phyloP scores from a whole-genome alignment of 1,139 yeast species.

The Pneumocystis carinii region DNA sequence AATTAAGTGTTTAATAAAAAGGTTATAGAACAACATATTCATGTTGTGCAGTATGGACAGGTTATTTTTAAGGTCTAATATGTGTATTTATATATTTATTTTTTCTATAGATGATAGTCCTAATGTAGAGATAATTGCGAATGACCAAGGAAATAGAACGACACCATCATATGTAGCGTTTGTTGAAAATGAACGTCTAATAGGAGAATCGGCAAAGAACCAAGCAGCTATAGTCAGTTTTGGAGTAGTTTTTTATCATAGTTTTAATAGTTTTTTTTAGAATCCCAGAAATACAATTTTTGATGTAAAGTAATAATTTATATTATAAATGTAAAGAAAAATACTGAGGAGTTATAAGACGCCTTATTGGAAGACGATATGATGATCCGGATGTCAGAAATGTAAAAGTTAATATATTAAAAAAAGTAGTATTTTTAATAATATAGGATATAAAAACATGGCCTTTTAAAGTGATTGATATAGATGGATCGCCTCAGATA shows the following conservation, averaged over 20 bases:
- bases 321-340: background rate
- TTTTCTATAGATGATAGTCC: slow-evolving; percentile 48
- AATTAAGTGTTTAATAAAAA: background rate
- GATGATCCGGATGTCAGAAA: slow-evolving; percentile 83
- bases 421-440: background rate
- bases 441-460: slow-evolving; percentile 70
- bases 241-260: background rate
- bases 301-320: slow-evolving; percentile 49
- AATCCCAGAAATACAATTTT: slow-evolving; percentile 94
- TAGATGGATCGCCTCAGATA: slow-evolving; percentile 74
- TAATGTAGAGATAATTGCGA: slow-evolving; percentile 70
- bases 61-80: background rate
- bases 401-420: background rate
- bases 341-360: slow-evolving; percentile 24
- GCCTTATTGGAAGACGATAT: slow-evolving; percentile 91
- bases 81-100: background rate
- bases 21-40: slow-evolving; percentile 84
- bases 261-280: slow-evolving; percentile 1
- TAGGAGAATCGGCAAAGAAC: slow-evolving; percentile 98
- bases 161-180: slow-evolving; percentile 97
- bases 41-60: slow-evolving; percentile 21
- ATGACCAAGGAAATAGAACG: slow-evolving; percentile 98
- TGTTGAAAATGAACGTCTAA: slow-evolving; percentile 93
- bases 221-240: slow-evolving; percentile 66
- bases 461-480: slow-evolving; percentile 89